A percentile compares a stretch with the other conserved stretches of the same genome.
Conservation (phyloP, 352 stramenopile species). For the Phytophthora niederhauseri region DNA sequence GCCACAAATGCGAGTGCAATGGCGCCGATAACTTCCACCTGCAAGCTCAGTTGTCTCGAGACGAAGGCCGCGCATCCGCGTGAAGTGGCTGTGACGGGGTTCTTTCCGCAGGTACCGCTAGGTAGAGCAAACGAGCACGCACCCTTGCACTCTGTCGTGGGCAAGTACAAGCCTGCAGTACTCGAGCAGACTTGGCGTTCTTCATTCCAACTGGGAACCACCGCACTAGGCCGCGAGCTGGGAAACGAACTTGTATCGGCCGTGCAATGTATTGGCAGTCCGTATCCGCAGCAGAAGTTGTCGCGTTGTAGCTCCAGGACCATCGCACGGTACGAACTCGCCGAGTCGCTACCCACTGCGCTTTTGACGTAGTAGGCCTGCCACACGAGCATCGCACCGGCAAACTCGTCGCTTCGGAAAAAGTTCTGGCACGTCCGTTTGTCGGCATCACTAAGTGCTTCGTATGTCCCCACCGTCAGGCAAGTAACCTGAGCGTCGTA, state of each 20-base stretch:
- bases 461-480: slow-evolving; percentile 65
- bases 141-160: slow-evolving; percentile 55
- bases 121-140: slow-evolving; percentile 70
- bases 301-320: slow-evolving; percentile 66
- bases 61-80: slow-evolving; percentile 66
- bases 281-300: slow-evolving; percentile 77
- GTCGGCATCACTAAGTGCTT: slow-evolving; percentile 36
- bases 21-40: slow-evolving; percentile 54
- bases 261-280: slow-evolving; percentile 54
- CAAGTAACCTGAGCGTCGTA: slow-evolving; percentile 54
- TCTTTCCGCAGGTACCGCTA: slow-evolving; percentile 62
- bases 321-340: slow-evolving; percentile 50
- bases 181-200: slow-evolving; percentile 43
- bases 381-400: slow-evolving; percentile 69
- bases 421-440: slow-evolving; percentile 58
- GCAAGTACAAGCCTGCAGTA: slow-evolving; percentile 39
- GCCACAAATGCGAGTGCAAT: slow-evolving; percentile 42
- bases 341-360: slow-evolving; percentile 19
- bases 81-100: slow-evolving; percentile 50
- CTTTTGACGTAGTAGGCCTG: slow-evolving; percentile 74
- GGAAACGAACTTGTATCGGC: slow-evolving; percentile 58
- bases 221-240: slow-evolving; percentile 42
- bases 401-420: slow-evolving; percentile 63
- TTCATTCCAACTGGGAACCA: slow-evolving; percentile 27
- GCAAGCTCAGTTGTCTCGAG: slow-evolving; percentile 37